phyloP scores from a whole-genome alignment of 1,284 basidiomycete genomes.

The Ustilago xerochloae region DNA sequence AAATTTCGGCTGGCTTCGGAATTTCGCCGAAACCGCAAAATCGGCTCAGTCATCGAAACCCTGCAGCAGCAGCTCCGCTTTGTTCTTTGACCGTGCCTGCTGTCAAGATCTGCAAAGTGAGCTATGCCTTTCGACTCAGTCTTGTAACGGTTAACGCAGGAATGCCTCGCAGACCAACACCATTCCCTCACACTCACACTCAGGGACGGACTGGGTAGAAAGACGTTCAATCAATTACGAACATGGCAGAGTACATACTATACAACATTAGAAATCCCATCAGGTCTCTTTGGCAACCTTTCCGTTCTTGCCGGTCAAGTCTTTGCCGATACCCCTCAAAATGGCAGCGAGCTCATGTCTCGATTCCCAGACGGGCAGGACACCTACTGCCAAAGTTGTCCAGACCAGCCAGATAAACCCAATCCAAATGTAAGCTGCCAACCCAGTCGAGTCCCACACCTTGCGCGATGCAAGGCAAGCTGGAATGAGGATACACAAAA shows the following conservation, averaged over 20 bases:
- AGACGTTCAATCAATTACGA: too few relatives aligned
- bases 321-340: slow-evolving; percentile 72
- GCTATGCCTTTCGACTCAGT: background rate
- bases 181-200: too few relatives aligned
- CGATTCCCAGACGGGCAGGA: slow-evolving; percentile 88
- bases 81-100: background rate
- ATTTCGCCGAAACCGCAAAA: background rate
- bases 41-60: slow-evolving; percentile 5
- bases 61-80: background rate
- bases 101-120: slow-evolving; percentile 1
- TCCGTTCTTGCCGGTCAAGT: slow-evolving; percentile 43
- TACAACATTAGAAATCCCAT: too few relatives aligned
- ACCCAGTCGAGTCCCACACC: slow-evolving; percentile 55
- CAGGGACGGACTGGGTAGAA: too few relatives aligned
- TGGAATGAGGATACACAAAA: slow-evolving; percentile 60
- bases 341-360: slow-evolving; percentile 76
- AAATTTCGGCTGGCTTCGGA: slow-evolving; percentile 9
- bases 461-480: slow-evolving; percentile 49
- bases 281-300: slow-evolving; percentile 6
- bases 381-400: slow-evolving; percentile 75
- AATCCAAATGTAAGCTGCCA: slow-evolving; percentile 63
- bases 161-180: too few relatives aligned
- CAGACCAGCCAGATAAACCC: slow-evolving; percentile 85
- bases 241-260: too few relatives aligned
- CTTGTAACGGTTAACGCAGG: too few relatives aligned